phyloP scores from a whole-genome alignment of 208 protist genomes.

The Wallacemonas sp. region DNA sequence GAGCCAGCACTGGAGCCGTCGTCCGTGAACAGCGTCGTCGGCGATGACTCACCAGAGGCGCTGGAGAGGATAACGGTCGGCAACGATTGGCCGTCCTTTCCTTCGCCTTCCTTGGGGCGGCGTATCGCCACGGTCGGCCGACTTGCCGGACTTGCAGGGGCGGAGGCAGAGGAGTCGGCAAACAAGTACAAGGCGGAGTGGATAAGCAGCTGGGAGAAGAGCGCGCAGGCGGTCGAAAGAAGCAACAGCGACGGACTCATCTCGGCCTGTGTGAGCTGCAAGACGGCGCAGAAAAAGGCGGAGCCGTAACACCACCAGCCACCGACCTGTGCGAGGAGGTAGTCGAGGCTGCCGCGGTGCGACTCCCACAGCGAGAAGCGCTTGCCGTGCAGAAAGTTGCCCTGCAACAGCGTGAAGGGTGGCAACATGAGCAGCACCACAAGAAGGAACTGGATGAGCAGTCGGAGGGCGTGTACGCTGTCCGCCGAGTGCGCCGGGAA shows the following conservation, averaged over 20 bases:
- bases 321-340: constrained; percentile 52
- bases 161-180: too few relatives aligned
- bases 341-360: constrained; percentile 55
- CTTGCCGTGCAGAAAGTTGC: constrained; percentile 54
- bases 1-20: neutral
- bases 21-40: neutral
- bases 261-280: constrained; percentile 47
- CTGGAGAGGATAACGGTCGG: neutral
- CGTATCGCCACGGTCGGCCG: neutral
- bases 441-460: constrained; percentile 32
- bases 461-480: constrained; percentile 18
- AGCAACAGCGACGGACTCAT: constrained; percentile 44
- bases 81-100: neutral
- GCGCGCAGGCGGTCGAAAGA: constrained; percentile 33
- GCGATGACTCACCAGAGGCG: neutral
- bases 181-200: constrained; percentile 72
- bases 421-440: constrained; percentile 64
- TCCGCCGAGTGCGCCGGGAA: neutral
- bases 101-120: neutral
- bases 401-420: constrained; percentile 64
- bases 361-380: constrained; percentile 68
- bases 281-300: constrained; percentile 59
- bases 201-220: constrained; percentile 67
- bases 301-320: constrained; percentile 65
- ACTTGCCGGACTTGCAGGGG: too few relatives aligned